phyloP scores from a whole-genome alignment of 164 flowering plant genomes.

The Annona squamosa region DNA sequence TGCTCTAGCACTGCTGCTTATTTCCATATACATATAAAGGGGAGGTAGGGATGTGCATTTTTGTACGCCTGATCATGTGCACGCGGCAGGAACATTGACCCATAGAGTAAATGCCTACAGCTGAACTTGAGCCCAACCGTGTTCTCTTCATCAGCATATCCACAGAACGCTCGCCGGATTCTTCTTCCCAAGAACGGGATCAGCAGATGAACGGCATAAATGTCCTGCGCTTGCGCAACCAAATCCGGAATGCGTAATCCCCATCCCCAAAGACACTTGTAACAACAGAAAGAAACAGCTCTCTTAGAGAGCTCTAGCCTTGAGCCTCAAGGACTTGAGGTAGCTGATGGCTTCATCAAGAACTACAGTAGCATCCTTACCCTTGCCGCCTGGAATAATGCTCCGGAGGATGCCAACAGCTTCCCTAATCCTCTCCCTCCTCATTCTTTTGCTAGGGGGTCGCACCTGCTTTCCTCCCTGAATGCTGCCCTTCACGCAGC shows the following conservation, averaged over 20 bases:
- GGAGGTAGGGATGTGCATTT: not conserved
- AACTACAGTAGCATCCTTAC: slow-evolving; percentile 47
- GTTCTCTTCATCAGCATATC: not conserved
- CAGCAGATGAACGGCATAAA: not conserved
- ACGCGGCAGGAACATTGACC: not conserved
- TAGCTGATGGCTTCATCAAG: slow-evolving; percentile 75
- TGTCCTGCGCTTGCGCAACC: not conserved
- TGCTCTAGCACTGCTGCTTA: slow-evolving; percentile 1
- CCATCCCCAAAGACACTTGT: not conserved
- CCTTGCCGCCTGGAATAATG: slow-evolving; percentile 63
- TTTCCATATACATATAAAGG: not conserved
- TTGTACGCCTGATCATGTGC: not conserved
- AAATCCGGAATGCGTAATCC: not conserved
- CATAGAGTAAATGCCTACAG: no score
- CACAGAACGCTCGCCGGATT: not conserved
- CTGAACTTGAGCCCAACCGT: not conserved
- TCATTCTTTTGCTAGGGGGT: slow-evolving; percentile 28
- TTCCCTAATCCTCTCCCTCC: slow-evolving; percentile 53
- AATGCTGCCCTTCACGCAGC: slow-evolving; percentile 21
- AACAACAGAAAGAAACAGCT: not conserved
- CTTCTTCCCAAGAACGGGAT: not conserved
- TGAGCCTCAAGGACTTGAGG: slow-evolving; percentile 53
- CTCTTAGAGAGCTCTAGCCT: slow-evolving; percentile 27
- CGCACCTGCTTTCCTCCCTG: slow-evolving; percentile 11
- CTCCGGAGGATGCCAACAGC: slow-evolving; percentile 48